Base-by-base conservation (phyloP, 2,329 filamentous ascomycete genomes). In the Lecanicillium sp. region DNA sequence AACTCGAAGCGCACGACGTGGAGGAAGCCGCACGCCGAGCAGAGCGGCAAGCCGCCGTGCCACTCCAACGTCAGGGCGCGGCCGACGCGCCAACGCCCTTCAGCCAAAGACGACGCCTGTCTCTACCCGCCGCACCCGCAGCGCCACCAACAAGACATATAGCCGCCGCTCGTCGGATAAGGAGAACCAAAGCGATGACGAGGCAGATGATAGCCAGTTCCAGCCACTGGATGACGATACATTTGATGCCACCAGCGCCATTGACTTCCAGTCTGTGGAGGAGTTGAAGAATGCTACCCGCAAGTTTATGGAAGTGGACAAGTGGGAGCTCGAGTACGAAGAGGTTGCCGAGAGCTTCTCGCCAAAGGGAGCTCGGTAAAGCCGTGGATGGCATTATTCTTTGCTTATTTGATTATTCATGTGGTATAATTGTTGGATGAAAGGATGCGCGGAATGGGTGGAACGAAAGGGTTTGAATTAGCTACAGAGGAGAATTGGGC, bases 281-380 rank as follows among this genome's bases (percentile, higher is more conserved):
- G 77, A 79, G 63, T 61, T 84, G 44, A 74, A 74, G 57, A 64
- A 68, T 36, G 74, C 77, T 29, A 66, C 66, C 9, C 69, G 65
- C 53, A 83, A 83, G 58, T 84, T 84, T 50, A 69, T 74, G 55
- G 79, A 84, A 58, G 80, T 84, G 29, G 80, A 84, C 55, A 65
- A 71, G 58, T 84, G 79, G 78, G 69, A 80, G 59, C 60, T 84
- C 44, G 76, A 78, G 36, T 84, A 75, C 57, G 80, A 84, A 61
- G 77, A 79, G 48, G 68, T 78, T 35, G 69, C 68, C 17, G 69
- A 73, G 36, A 39, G 40, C 28, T 25, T 19, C 19, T 39, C 40
- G 28, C 40, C 40, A 17, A 31, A 39, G 28, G 40, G 36, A 11
- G 40, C 36, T 19, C 15, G 40, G 31, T 42, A 36, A 29, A 36